Conservation (phyloP, 176 grass and related monocot species). For the Carex cristatella region DNA sequence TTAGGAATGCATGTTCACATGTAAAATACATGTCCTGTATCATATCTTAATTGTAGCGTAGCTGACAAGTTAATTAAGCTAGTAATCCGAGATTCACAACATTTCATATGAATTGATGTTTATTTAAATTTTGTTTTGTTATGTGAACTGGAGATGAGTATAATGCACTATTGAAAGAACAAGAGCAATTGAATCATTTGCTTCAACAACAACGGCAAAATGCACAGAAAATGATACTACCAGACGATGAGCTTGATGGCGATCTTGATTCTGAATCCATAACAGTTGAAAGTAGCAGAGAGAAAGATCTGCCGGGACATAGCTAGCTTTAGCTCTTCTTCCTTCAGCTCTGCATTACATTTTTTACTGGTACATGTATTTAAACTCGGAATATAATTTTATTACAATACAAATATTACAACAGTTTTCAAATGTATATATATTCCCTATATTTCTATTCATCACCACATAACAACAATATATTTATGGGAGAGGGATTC, state of each 20-base stretch:
- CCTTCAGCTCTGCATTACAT: not conserved
- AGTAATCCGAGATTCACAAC: not conserved
- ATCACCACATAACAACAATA: too few species aligned
- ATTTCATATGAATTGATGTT: not conserved
- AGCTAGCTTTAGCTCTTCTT: not conserved
- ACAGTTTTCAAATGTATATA: too few species aligned
- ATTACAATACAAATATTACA: too few species aligned
- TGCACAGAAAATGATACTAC: not conserved
- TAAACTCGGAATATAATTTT: too few species aligned
- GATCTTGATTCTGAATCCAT: not conserved
- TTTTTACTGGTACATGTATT: not conserved
- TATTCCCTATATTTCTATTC: too few species aligned
- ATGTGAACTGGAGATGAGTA: not conserved
- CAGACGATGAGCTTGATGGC: not conserved
- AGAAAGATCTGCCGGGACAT: not conserved
- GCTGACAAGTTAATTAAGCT: too few species aligned
- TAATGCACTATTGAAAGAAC: not conserved
- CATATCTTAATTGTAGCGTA: not conserved
- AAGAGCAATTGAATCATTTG: conserved; percentile 4
- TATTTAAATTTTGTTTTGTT: not conserved
- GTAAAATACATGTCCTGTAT: not conserved
- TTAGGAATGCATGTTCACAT: not conserved
- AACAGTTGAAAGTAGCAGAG: not conserved
- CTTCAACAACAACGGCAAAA: conserved; percentile 4
- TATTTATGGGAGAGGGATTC: too few species aligned